A percentile compares a stretch with the other conserved stretches of the same genome.
Evolutionary conservation across 83 land plant species (phyloP).

Genomic region (Picea engelmannii): DNA sequence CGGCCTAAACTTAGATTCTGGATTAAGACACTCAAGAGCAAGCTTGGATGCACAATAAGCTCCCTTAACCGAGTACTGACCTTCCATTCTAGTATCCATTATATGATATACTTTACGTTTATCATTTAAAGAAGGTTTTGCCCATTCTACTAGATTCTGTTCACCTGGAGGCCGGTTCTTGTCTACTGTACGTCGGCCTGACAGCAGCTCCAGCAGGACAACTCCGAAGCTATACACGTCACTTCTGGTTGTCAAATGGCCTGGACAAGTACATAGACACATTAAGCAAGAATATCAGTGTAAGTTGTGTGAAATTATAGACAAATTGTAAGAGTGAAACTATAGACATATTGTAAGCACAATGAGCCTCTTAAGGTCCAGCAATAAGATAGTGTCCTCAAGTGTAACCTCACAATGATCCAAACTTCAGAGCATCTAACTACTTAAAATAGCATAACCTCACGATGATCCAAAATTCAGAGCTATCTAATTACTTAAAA

Average conservation of each 20-base stretch:
- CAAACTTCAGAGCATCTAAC: no score
- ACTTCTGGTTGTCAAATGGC: slow-evolving; percentile 66
- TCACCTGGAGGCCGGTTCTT: slow-evolving; percentile 56
- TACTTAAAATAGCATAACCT: no score
- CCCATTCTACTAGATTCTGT: slow-evolving; percentile 67
- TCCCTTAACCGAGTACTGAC: slow-evolving; percentile 42
- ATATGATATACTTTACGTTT: slow-evolving; percentile 38
- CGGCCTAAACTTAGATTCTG: slow-evolving; percentile 50
- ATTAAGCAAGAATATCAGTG: not conserved
- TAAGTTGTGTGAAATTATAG: not conserved
- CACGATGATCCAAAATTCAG: no score
- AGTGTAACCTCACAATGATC: no score
- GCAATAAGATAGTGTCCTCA: no score
- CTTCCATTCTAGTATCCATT: slow-evolving; percentile 53
- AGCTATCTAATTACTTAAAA: no score
- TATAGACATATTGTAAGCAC: not conserved
- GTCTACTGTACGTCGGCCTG: slow-evolving; percentile 59
- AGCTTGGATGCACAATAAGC: slow-evolving; percentile 37
- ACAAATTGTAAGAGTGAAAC: not conserved
- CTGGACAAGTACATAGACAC: slow-evolving; percentile 14
- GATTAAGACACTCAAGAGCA: slow-evolving; percentile 42
- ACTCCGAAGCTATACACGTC: slow-evolving; percentile 85
- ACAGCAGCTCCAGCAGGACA: slow-evolving; percentile 59
- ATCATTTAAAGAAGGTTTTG: slow-evolving; percentile 43
- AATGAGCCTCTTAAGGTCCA: slow-evolving; percentile 4